Base-by-base conservation (phyloP, 768 basidiomycete species). In the Termitomyces sp. region DNA sequence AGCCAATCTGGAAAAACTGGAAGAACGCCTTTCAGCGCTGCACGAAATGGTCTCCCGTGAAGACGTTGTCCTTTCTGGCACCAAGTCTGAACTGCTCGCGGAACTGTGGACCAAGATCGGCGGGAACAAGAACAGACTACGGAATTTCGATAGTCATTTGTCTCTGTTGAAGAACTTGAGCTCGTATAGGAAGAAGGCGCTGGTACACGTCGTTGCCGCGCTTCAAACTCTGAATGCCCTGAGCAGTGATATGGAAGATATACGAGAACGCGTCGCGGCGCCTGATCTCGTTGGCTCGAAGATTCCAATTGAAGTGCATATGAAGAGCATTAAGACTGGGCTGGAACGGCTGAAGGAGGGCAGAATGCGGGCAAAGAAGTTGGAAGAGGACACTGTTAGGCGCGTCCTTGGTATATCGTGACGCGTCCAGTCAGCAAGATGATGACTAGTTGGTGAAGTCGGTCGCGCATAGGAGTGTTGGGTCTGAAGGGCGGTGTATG, bases 241-340 rank as follows among this genome's bases (percentile, higher is more conserved):
- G 84, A 82, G 82, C 62, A 84, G 82, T 38, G 89, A 91, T 61
- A 84, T 92, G 77, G 88, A 89, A 67, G 88, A 89, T 47, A 71
- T 93, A 60, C 77, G 90, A 60, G 87, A 89, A 67, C 76, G 87
- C 18, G 87, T 89, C 1, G 81, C 88, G 4, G 80, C 83, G 35
- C 89, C 91, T 1, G 83, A 84, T 52, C 70, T 92, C 5, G 69
- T 82, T 10, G 84, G 82, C 5, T 71, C 81, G n/a, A 74, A 72
- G 44, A 76, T 91, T 16, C 87, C 89, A 4, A 74, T 87, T 4
- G 85, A 87, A 59, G 89, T 91, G 23, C 89, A 92, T 64, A 84
- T 92, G 71, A 82, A 82, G 73, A 89, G 85, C 60, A 89, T 93
- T 63, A 74, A 74, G 67, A 75, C 66, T 40, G 89, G 90, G 7